These are phyloP conservation scores for Graphilbum fragrans DNA, from an alignment of 2,329 filamentous ascomycete species.

Conservation along the genomic window DNA sequence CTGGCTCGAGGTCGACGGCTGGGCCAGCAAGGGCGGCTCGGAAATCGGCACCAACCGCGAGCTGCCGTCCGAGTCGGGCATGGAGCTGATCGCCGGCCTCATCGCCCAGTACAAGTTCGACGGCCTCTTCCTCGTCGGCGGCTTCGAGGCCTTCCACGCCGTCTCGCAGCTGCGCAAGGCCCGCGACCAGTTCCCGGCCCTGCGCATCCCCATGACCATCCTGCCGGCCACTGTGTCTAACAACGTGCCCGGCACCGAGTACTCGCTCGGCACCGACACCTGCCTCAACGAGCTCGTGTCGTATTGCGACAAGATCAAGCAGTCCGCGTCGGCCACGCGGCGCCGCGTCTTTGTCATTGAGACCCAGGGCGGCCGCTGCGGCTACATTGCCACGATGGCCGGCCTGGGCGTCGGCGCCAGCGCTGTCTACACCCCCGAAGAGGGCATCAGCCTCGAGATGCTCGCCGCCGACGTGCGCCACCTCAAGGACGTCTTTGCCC, in stretches of 20 bases:
- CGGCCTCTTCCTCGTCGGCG: conserved; percentile 81
- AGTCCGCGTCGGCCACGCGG: conserved; percentile 87
- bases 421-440: conserved; percentile 93
- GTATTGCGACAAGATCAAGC: conserved; percentile 96
- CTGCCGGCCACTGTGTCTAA: conserved; percentile 97
- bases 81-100: conserved; percentile 69
- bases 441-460: conserved; percentile 90
- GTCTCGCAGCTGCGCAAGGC: conserved; percentile 78
- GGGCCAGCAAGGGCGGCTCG: conserved; percentile 93
- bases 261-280: conserved; percentile 91
- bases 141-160: conserved; percentile 93
- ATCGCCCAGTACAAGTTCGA: conserved; percentile 84
- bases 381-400: conserved; percentile 84
- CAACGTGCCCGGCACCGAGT: conserved; percentile 96
- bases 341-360: conserved; percentile 95
- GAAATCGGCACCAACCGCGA: conserved; percentile 97
- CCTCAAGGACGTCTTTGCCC: conserved; percentile 71
- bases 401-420: conserved; percentile 85
- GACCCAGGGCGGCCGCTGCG: conserved; percentile 88
- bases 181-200: conserved; percentile 63
- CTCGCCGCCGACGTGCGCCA: conserved; percentile 81
- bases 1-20: conserved; percentile 90
- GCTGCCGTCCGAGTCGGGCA: conserved; percentile 72
- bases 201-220: conserved; percentile 85
- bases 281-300: conserved; percentile 89